Conservation (phyloP, 2,329 filamentous ascomycete genomes). For the Zymoseptoria passerinii region DNA sequence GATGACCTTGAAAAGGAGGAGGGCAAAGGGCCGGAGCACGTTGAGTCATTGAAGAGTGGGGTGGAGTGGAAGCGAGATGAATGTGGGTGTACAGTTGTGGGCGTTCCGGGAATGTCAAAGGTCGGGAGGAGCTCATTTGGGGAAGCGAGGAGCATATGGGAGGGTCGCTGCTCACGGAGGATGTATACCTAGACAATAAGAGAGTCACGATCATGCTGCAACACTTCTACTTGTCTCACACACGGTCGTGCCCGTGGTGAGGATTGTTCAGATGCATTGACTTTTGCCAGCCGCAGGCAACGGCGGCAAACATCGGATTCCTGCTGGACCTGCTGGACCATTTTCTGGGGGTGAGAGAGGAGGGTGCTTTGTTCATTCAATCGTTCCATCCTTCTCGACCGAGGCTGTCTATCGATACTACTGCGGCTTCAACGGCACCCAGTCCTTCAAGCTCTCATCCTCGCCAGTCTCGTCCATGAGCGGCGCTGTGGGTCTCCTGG, state of each 20-base stretch:
- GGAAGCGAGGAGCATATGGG: not conserved
- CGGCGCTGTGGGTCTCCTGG: constrained; percentile 18
- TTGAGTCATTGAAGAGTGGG: constrained; percentile 42
- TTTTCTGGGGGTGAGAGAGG: too few species aligned
- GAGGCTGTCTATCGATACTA: constrained; percentile 1
- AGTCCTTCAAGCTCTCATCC: constrained; percentile 22
- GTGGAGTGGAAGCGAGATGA: not conserved
- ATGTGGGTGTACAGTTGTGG: not conserved
- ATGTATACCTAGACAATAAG: not conserved
- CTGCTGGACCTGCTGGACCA: too few species aligned
- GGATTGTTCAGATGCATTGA: too few species aligned
- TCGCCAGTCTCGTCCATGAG: constrained; percentile 23
- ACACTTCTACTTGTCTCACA: too few species aligned
- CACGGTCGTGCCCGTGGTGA: too few species aligned
- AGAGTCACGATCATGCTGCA: too few species aligned
- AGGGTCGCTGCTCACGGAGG: not conserved
- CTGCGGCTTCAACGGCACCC: constrained; percentile 25
- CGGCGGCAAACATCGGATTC: too few species aligned
- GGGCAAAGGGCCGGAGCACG: constrained; percentile 44
- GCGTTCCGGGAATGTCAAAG: not conserved
- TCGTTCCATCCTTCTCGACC: constrained; percentile 5
- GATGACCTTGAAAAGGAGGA: constrained; percentile 46
- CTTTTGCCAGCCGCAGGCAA: too few species aligned
- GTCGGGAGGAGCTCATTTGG: not conserved
- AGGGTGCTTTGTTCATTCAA: not conserved